A percentile compares a stretch with the other conserved stretches of the same genome.
Evolutionary conservation across 441 rosid species (phyloP).

Genomic region (Pelargonium australe): DNA sequence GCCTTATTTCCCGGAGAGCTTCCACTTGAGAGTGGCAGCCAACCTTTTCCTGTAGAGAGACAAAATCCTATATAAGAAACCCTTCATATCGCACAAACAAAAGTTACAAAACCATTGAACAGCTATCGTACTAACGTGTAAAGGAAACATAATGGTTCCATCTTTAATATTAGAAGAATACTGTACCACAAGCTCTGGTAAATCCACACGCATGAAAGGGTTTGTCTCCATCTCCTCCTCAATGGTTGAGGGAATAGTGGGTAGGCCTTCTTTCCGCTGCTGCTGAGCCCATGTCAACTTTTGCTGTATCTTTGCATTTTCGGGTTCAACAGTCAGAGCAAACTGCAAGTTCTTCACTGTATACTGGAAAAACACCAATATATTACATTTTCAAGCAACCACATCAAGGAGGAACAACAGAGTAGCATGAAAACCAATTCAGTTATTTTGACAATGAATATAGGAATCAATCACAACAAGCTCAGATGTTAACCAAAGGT

Average conservation of each 20-base stretch:
- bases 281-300: conserved; percentile 71
- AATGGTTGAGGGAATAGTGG: conserved; percentile 78
- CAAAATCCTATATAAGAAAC: conserved; percentile 13
- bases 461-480: no score
- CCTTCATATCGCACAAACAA: no score
- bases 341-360: conserved; percentile 86
- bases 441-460: no score
- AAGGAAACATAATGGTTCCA: no score
- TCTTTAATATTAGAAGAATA: neutral
- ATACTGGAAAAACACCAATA: conserved; percentile 45
- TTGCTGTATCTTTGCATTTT: conserved; percentile 53
- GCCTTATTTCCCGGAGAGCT: conserved; percentile 54
- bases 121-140: no score
- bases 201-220: conserved; percentile 72
- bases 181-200: conserved; percentile 58
- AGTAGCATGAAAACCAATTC: no score
- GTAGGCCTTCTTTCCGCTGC: conserved; percentile 59
- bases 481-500: neutral
- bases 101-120: no score
- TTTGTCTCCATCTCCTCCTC: conserved; percentile 77
- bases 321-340: conserved; percentile 66
- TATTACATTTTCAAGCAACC: neutral
- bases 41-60: conserved; percentile 38
- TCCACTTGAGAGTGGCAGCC: conserved; percentile 62
- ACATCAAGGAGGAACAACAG: neutral